phyloP scores from a whole-genome alignment of 148 eudicot species.

The Fallopia convolvulus region DNA sequence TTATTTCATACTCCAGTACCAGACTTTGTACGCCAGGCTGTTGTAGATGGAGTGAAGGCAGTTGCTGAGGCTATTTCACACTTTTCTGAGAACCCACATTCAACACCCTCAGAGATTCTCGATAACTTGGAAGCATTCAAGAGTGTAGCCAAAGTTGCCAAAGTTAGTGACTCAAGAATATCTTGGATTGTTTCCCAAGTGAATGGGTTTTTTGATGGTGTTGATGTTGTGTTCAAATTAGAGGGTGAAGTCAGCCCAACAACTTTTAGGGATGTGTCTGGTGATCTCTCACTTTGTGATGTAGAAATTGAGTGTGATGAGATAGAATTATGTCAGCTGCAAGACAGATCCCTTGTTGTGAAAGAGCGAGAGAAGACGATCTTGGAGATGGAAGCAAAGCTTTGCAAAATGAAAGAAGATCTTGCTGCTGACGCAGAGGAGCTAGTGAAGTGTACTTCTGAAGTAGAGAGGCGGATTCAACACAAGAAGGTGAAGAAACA shows the following conservation, averaged over 20 bases:
- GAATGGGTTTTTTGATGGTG: neutral
- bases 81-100: neutral
- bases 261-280: neutral
- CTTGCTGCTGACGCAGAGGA: neutral
- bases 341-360: neutral
- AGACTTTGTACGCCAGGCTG: neutral
- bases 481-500: neutral
- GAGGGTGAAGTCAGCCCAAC: neutral
- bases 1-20: neutral
- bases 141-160: neutral
- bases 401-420: too few relatives aligned
- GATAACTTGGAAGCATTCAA: neutral
- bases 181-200: neutral
- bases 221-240: neutral
- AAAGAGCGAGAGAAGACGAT: neutral
- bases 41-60: neutral
- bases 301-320: neutral
- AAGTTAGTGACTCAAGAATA: neutral
- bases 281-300: neutral
- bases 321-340: neutral
- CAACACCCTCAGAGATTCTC: neutral
- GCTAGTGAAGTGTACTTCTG: neutral
- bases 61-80: neutral
- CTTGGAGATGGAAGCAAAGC: neutral
- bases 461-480: too few relatives aligned